Conservation (phyloP, 768 basidiomycete species). For the Serendipita sp. region DNA sequence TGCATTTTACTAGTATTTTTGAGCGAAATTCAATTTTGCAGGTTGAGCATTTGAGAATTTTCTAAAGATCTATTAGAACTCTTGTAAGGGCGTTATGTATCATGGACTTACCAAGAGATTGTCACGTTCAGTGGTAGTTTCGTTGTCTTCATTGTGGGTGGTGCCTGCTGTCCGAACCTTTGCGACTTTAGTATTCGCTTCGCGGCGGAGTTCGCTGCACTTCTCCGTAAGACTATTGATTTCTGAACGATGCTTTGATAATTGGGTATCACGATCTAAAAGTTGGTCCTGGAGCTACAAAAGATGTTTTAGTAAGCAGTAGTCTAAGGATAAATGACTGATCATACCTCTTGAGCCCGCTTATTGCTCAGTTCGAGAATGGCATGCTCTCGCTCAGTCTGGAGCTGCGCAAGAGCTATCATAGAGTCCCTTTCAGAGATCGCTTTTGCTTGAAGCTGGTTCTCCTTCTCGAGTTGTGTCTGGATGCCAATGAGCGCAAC, state of each 20-base stretch:
- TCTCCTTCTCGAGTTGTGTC: constrained; percentile 32
- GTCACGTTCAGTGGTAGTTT: constrained; percentile 34
- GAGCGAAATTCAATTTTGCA: constrained; percentile 65
- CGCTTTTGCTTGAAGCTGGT: constrained; percentile 19
- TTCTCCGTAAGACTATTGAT: constrained; percentile 1
- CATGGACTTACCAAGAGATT: constrained; percentile 16
- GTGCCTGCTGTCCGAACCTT: constrained; percentile 10
- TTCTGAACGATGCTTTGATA: neutral
- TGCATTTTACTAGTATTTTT: constrained; percentile 72
- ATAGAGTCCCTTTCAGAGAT: constrained; percentile 12
- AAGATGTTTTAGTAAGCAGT: neutral
- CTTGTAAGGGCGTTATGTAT: neutral
- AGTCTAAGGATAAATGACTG: neutral
- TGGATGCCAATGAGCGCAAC: constrained; percentile 12
- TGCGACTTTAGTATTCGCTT: neutral
- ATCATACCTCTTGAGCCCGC: constrained; percentile 6
- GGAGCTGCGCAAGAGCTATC: neutral
- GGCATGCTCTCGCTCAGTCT: neutral
- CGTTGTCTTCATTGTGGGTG: constrained; percentile 19
- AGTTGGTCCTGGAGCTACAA: neutral
- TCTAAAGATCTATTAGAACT: constrained; percentile 25
- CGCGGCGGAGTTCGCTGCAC: constrained; percentile 13
- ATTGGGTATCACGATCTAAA: neutral
- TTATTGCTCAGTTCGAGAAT: neutral
- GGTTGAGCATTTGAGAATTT: constrained; percentile 74